A percentile compares a stretch with the other conserved stretches of the same genome.
These are phyloP conservation scores for Neoboletus magnificus DNA, from an alignment of 768 basidiomycete species.

Conservation along the genomic window DNA sequence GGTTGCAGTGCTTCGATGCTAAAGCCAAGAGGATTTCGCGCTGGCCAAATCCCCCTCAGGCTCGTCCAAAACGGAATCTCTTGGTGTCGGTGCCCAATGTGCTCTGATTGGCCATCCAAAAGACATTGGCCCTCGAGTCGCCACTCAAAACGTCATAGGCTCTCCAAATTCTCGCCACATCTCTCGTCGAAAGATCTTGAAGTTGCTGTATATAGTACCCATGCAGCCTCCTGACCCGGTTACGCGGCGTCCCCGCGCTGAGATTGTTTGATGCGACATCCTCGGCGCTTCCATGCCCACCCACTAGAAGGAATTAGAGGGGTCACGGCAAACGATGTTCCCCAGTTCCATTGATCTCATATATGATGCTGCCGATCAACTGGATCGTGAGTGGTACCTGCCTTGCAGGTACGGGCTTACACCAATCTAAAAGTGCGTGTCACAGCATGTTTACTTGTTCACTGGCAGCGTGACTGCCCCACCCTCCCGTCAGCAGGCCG, in stretches of 20 bases:
- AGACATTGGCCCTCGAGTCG: background rate
- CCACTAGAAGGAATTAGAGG: background rate
- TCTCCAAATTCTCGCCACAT: background rate
- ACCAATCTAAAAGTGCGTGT: too few relatives aligned
- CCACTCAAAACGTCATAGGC: background rate
- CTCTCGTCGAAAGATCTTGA: background rate
- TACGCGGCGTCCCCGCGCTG: background rate
- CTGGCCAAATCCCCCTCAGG: background rate
- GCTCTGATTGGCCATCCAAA: background rate
- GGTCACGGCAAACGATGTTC: background rate
- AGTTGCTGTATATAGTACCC: conserved; percentile 3
- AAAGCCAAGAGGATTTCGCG: background rate
- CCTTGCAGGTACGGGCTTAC: too few relatives aligned
- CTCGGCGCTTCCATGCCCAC: conserved; percentile 10
- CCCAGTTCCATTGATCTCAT: conserved; percentile 3
- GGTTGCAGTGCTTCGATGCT: background rate
- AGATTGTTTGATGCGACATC: conserved; percentile 12
- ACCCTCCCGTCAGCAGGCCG: too few relatives aligned
- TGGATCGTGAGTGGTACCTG: background rate
- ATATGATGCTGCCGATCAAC: background rate
- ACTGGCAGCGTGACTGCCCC: background rate
- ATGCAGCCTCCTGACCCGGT: background rate
- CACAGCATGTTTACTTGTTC: too few relatives aligned
- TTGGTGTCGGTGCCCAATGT: background rate
- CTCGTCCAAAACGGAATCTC: background rate